These are phyloP conservation scores for Annona cherimola DNA, from an alignment of 164 flowering plant species.

Conservation along the genomic window DNA sequence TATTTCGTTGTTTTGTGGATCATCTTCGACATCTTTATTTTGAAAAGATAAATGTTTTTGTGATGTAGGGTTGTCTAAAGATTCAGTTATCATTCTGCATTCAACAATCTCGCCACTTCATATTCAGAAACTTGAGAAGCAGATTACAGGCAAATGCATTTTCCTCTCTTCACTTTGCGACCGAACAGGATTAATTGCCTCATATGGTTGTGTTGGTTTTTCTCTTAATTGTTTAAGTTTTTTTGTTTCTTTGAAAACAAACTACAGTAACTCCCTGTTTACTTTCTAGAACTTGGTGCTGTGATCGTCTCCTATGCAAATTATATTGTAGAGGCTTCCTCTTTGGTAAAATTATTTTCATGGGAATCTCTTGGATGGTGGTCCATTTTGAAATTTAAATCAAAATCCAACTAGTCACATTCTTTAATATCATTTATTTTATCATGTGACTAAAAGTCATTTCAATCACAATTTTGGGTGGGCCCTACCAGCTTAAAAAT, in stretches of 20 bases:
- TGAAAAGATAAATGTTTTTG: constrained; percentile 2
- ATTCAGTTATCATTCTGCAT: constrained; percentile 48
- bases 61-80: constrained; percentile 49
- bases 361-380: not conserved
- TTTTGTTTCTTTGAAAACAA: too few species aligned
- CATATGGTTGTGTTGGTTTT: not conserved
- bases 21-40: not conserved
- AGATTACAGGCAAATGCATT: constrained; percentile 45
- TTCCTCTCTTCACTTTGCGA: constrained; percentile 5
- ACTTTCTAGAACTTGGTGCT: too few species aligned
- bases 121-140: constrained; percentile 54
- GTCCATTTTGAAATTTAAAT: not conserved
- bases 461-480: too few species aligned
- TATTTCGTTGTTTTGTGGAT: not conserved
- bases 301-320: too few species aligned
- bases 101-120: constrained; percentile 40
- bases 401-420: not conserved
- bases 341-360: too few species aligned
- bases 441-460: too few species aligned
- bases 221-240: too few species aligned
- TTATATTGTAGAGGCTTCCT: too few species aligned
- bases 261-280: too few species aligned
- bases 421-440: not conserved
- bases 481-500: too few species aligned
- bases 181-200: not conserved